Conservation (phyloP, 345 rosid species). For the Eucalyptus decipiens region DNA sequence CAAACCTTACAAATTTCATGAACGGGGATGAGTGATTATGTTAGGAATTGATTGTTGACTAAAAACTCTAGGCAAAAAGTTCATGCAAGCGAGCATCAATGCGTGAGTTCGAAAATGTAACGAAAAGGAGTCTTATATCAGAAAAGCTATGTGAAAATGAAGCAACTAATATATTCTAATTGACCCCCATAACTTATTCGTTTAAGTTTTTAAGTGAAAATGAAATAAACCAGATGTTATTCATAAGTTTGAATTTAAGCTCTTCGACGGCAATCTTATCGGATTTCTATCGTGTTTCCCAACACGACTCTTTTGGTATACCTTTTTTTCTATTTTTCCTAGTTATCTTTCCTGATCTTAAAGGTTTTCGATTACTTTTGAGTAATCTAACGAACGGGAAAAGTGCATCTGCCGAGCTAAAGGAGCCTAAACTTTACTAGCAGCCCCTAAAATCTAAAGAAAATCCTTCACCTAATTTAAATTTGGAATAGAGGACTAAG, state of each 20-base stretch:
- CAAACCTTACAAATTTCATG: not conserved
- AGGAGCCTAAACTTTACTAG: not conserved
- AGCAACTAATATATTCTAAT: not conserved
- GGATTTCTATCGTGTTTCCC: not conserved
- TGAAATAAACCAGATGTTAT: accelerated
- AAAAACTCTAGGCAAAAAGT: not conserved
- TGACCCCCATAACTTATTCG: accelerated
- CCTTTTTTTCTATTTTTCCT: not conserved
- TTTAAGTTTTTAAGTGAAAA: not conserved
- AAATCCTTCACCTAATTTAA: not conserved
- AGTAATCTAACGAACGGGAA: not conserved
- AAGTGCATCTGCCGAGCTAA: not conserved
- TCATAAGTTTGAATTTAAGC: not conserved
- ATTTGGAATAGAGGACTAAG: not conserved
- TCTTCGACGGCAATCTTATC: not conserved
- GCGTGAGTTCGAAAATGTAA: accelerated
- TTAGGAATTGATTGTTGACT: not conserved
- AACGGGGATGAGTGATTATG: not conserved
- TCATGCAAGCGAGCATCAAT: not conserved
- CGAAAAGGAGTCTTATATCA: not conserved
- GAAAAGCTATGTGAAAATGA: accelerated
- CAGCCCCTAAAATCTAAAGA: not conserved
- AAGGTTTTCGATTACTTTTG: not conserved
- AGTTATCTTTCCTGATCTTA: not conserved
- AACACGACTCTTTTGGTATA: not conserved